phyloP scores from a whole-genome alignment of 2,329 filamentous ascomycete species.

The Aspergillaceae sp. region DNA sequence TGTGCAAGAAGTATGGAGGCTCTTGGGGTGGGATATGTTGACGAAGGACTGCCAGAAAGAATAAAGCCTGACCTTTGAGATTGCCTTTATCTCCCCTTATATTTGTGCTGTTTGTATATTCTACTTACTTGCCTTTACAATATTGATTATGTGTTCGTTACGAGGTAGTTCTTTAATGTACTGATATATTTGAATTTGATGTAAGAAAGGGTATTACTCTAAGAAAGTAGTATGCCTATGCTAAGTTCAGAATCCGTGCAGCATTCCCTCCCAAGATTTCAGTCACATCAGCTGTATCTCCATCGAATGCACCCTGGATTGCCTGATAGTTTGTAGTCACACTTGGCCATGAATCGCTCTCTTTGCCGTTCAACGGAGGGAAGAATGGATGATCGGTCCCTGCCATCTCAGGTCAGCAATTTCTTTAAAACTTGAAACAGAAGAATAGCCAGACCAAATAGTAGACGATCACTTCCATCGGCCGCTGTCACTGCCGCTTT shows the following conservation, averaged over 20 bases:
- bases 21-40: constrained; percentile 49
- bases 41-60: not conserved
- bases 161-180: no score
- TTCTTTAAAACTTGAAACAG: not conserved
- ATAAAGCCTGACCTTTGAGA: not conserved
- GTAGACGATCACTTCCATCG: constrained; percentile 29
- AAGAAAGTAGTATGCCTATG: constrained; percentile 15
- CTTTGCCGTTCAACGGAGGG: constrained; percentile 28
- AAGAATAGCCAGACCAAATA: constrained; percentile 28
- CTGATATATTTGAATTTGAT: no score
- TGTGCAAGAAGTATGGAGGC: constrained; percentile 47
- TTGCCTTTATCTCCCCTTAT: no score
- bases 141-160: no score
- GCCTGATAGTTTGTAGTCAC: constrained; percentile 41
- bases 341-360: constrained; percentile 36
- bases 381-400: constrained; percentile 41
- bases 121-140: no score
- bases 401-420: constrained; percentile 9
- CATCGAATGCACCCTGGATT: constrained; percentile 30
- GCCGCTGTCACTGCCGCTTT: constrained; percentile 70
- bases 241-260: constrained; percentile 29
- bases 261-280: constrained; percentile 39
- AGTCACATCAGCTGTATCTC: constrained; percentile 21
- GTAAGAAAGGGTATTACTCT: not conserved
- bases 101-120: no score